Base-by-base conservation (phyloP, 2,329 filamentous ascomycete species). In the Cladophialophora chaetospira region DNA sequence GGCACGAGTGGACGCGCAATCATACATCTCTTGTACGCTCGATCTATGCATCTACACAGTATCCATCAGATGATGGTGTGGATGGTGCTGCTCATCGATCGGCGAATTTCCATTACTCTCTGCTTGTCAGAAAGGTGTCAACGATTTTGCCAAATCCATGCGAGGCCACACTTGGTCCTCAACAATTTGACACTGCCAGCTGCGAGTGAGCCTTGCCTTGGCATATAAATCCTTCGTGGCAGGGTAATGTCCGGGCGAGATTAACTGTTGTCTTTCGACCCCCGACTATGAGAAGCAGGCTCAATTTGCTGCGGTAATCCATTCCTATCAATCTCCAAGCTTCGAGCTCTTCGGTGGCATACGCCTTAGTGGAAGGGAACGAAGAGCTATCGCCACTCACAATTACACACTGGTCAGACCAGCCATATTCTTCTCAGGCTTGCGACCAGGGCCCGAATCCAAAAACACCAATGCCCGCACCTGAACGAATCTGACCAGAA, bases 191-290 rank as follows among this genome's bases (percentile, higher is more conserved):
- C 31, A 52, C 33, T 52, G 48, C 48, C 48, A 42, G 35, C 48
- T 15, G 21, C 36, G 35, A 52, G 35, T 52, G 48, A 43, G 48
- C 48, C 48, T 52, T 29, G 48, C 35, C 48, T 52, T 52, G 48
- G 48, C 48, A 4, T 11, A 6, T 3, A 3, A 26, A 52, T 52
- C 48, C 48, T 52, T 42, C 48, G 48, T 43, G 48, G 48, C 48
- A 28, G 35, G 36, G 21, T 42, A 25, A 28, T 17, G 13, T 47
- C 36, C 36, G 17, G 6, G 45, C 15, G 21, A 50, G 29, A 36
- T 36, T 33, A 19, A n/a, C 23, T 40, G 23, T 36, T 21, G n/a
- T 23, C 4, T 5, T 45, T 8, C 23, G 11, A 17, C 4, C 15
- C 15, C 8, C 42, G 17, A n/a, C 23, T 4, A 10, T 13, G 23